Base-by-base conservation (phyloP, 257 asterid genomes). In the Ligustrum vulgare region DNA sequence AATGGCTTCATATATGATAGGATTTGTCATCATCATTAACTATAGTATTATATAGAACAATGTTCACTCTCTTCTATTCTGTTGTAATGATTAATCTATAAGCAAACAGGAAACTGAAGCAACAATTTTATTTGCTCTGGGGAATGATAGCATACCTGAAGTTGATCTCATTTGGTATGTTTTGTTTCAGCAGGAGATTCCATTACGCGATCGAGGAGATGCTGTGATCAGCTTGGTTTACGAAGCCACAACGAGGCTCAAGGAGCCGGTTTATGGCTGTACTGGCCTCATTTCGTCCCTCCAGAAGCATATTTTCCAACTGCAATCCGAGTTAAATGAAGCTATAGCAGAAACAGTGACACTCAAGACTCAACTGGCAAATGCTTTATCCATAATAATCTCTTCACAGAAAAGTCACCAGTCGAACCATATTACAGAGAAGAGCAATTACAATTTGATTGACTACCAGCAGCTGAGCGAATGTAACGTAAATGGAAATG, bases 211-310 rank as follows among this genome's bases (percentile, higher is more conserved):
- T 28, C 77, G 87, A 72, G 83, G 43, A 73, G 86, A 84, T 75
- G 87, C 89, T 18, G 91, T 78, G 35, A 81, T 66, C 68, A 87
- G 91, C 82, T 82, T 84, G 82, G 86, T 84, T 13, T 87, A 78
- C 23, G 91, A 87, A 78, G 86, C 87, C 15, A 79, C 71, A 15
- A 86, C 83, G 35, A 81, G 89, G 78, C 83, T 80, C 60, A 82
- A 75, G 41, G 82, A 87, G 60, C 89, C 91, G 0, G 82, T 82
- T 3, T 84, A 87, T 23, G 91, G 91, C 58, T 82, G 86, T 47
- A 83, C 84, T 5, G 80, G 83, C 5, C 63, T 82, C 31, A 81
- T 87, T 41, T 73, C 89, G 0, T 63, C 84, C 39, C 84, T 86
- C 66, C 91, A 84, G 67, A 82, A 65, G 35, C 81, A 63, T 10